phyloP scores from a whole-genome alignment of 176 grass and related monocot species.

The Paspalum notatum region DNA sequence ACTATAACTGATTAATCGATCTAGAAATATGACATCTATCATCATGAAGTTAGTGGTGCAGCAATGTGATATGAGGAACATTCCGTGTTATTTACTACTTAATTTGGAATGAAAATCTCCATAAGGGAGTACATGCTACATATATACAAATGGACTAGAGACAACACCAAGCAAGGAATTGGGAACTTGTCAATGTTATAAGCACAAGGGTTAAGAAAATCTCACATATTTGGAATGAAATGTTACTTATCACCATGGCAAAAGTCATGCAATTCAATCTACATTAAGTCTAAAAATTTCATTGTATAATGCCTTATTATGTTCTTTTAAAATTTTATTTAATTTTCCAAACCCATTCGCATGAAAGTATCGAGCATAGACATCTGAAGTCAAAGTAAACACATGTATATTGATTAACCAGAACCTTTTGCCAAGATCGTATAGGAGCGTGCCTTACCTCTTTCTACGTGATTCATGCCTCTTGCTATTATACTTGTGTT shows the following conservation, averaged over 20 bases:
- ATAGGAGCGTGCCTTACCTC: neutral
- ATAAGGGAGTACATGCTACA: no score
- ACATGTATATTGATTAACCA: neutral
- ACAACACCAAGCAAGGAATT: neutral
- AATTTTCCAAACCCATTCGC: no score
- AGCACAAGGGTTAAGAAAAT: neutral
- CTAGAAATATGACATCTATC: neutral
- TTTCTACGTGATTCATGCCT: constrained; percentile 11
- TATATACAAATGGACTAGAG: neutral
- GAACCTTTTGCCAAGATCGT: neutral
- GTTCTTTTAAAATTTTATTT: neutral
- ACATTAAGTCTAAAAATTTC: neutral
- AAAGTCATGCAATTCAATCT: neutral
- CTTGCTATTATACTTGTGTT: neutral
- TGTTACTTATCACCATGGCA: neutral
- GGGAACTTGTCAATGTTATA: no score
- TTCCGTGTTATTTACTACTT: neutral
- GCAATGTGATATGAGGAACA: neutral
- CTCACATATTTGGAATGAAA: neutral
- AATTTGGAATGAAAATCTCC: no score
- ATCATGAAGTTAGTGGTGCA: no score
- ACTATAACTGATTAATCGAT: neutral
- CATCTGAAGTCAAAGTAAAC: neutral
- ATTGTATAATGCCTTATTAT: neutral
- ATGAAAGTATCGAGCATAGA: neutral